phyloP scores from a whole-genome alignment of 352 stramenopile species.

The Phytopythium litorale region DNA sequence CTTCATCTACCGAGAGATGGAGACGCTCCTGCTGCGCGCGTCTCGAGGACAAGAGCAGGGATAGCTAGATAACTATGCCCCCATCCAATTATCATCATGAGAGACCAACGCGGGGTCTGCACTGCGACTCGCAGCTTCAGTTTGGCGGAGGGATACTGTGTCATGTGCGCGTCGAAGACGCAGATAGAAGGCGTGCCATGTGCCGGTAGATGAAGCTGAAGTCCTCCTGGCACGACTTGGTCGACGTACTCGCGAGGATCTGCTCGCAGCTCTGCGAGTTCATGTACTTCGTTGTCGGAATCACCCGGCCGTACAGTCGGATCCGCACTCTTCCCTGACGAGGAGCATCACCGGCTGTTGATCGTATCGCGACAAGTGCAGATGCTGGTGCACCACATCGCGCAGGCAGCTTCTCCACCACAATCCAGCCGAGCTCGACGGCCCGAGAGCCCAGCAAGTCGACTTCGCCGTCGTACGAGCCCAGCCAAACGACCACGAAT shows the following conservation, averaged over 20 bases:
- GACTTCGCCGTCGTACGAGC: constrained; percentile 26
- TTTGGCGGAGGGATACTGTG: no score
- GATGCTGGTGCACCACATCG: background rate
- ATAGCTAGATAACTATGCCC: background rate
- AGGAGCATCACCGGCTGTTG: background rate
- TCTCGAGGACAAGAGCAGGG: constrained; percentile 3
- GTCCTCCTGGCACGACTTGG: constrained; percentile 31
- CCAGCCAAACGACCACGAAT: constrained; percentile 27
- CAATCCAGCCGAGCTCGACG: constrained; percentile 25
- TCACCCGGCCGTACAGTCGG: constrained; percentile 5
- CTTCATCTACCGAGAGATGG: constrained; percentile 35
- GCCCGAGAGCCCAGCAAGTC: constrained; percentile 20
- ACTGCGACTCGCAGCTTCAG: no score
- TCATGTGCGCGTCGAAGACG: background rate
- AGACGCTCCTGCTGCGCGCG: constrained; percentile 22
- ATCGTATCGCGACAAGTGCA: background rate
- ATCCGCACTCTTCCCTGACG: background rate
- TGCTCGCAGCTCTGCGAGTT: background rate
- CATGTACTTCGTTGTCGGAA: background rate
- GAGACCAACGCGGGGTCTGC: background rate
- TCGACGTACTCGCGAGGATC: background rate
- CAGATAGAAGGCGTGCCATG: constrained; percentile 20
- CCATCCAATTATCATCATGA: background rate
- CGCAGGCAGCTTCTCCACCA: constrained; percentile 10
- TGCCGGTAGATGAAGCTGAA: constrained; percentile 32